Evolutionary conservation across 495 filamentous ascomycete genomes (phyloP).

Genomic region (Xylaria bambusicola): DNA sequence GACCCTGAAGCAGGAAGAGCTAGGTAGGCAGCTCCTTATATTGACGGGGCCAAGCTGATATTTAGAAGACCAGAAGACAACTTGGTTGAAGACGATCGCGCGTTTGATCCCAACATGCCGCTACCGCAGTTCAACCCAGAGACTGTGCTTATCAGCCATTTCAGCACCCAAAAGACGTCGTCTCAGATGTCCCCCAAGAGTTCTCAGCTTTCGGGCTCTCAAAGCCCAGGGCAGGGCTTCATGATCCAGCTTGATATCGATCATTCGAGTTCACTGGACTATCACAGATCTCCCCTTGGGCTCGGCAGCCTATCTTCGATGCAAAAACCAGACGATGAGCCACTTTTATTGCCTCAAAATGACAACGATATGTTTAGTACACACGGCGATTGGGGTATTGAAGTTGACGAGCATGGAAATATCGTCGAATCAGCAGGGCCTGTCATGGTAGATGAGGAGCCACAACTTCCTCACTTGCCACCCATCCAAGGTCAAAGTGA

Average conservation of each 20-base stretch:
- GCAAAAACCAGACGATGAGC: constrained; percentile 28
- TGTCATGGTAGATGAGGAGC: constrained; percentile 29
- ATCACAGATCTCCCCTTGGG: constrained; percentile 23
- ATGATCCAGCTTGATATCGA: constrained; percentile 23
- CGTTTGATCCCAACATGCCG: constrained; percentile 72
- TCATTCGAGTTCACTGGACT: constrained; percentile 19
- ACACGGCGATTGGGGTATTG: constrained; percentile 41
- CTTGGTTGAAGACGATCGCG: constrained; percentile 78
- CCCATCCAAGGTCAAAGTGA: constrained; percentile 15
- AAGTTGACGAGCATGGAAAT: constrained; percentile 46
- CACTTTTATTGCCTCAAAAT: constrained; percentile 25
- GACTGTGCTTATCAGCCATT: constrained; percentile 32
- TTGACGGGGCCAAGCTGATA: neutral
- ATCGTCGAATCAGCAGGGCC: constrained; percentile 30
- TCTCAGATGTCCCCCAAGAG: constrained; percentile 44
- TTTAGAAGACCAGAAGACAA: constrained; percentile 72
- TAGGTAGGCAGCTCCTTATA: constrained; percentile 52
- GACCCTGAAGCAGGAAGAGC: constrained; percentile 72
- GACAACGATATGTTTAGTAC: constrained; percentile 31
- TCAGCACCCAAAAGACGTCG: constrained; percentile 47
- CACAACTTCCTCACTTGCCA: constrained; percentile 40
- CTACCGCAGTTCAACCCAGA: constrained; percentile 62
- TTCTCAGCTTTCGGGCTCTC: constrained; percentile 14
- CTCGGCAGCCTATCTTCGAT: constrained; percentile 26
- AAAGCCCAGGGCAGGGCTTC: constrained; percentile 18